Evolutionary conservation across 495 filamentous ascomycete species (phyloP), one percentile per base, ranked within the genome.

Genomic region (Penicillium subrubescens): DNA sequence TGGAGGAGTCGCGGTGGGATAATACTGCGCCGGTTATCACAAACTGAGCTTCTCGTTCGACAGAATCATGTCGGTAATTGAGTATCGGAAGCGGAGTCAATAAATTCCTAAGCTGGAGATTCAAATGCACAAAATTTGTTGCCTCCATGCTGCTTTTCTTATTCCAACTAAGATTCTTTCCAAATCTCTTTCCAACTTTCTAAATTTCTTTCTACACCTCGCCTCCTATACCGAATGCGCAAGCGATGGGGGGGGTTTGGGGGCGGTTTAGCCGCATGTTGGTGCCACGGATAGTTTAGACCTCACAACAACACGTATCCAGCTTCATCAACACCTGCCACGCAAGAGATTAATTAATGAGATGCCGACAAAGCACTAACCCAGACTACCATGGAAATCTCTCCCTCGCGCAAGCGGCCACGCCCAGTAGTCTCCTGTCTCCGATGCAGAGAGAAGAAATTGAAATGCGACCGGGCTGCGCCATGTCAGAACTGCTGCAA

Each of bases 391-490:
- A 71, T 65, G 66, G 65, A 69, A 3, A 37, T 23, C 3, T 3
- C 60, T 21, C 44, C 43, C 15, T 39, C 61, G 14, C 72, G 72
- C 14, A 75, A 75, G 43, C 67, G 73, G 3, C 68, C 71, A 11
- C 68, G 73, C 5, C 73, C 71, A 0, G 68, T 73, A 3, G 69
- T 75, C 0, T 76, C 73, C 2, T 76, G 73, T 56, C 63, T 74
- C 39, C 69, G 71, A n/a, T 76, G 73, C 61, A 52, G 73, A 43
- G 66, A 71, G 29, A 73, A 74, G 44, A 76, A 76, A 63, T 57
- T 76, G 19, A 76, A 72, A 63, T 76, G 73, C 62, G 71, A 76
- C 53, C 69, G 73, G 0, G 52, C 60, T 2, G 33, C 59, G n/a
- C 71, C 73, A 7, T 76, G 73, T 37, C 55, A 69, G 59, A 76